Evolutionary conservation across 805 yeast genomes (phyloP).

Genomic region (Ascoidea asiatica): DNA sequence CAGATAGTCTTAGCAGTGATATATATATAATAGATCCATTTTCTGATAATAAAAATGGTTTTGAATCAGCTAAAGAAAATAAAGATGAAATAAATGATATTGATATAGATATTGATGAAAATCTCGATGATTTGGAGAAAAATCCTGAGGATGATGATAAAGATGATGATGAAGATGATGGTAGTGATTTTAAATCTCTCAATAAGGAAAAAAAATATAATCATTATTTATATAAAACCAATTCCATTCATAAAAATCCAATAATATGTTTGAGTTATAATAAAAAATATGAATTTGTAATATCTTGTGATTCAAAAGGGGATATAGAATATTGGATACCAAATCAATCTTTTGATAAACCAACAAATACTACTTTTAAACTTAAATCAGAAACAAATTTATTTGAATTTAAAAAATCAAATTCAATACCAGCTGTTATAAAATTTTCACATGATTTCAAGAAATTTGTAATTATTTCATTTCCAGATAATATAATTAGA

Average conservation of each 20-base stretch:
- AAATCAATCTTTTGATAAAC: constrained; percentile 4
- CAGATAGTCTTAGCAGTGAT: not conserved
- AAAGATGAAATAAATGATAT: too few species aligned
- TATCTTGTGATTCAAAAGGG: not conserved
- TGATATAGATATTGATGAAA: not conserved
- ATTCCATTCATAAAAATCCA: not conserved
- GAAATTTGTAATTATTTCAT: constrained; percentile 11
- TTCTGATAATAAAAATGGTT: not conserved
- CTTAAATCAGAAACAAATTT: constrained; percentile 18
- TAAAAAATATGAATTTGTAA: not conserved
- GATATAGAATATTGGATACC: constrained; percentile 4
- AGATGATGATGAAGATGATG: too few species aligned
- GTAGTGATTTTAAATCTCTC: too few species aligned
- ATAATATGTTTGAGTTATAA: not conserved
- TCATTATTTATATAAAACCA: not conserved
- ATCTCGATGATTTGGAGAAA: too few species aligned
- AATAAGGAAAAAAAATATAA: too few species aligned
- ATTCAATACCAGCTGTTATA: constrained; percentile 8
- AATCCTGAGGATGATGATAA: too few species aligned
- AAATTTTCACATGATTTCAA: constrained; percentile 9
- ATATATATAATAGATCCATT: not conserved
- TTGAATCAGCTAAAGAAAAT: too few species aligned
- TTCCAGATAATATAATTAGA: constrained; percentile 13
- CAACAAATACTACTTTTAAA: constrained; percentile 12
- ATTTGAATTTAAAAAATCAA: constrained; percentile 13